Base-by-base conservation (phyloP, 2,329 filamentous ascomycete species). In the Hirsutella rhossiliensis region DNA sequence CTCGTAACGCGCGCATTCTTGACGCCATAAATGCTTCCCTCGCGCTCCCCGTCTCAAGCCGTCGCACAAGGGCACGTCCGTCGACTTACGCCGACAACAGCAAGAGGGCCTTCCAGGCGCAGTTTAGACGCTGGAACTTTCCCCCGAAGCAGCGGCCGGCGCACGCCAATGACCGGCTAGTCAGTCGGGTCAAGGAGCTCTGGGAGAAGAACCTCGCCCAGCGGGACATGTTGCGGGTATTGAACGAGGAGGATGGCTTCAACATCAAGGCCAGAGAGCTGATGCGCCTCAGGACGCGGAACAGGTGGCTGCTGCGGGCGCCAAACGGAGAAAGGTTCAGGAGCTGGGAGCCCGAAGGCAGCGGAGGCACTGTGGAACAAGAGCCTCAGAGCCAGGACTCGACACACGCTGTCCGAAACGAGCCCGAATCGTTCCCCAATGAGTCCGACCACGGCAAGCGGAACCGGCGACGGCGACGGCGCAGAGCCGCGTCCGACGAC, bases 121-220 rank as follows among this genome's bases (percentile, higher is more conserved):
- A 87, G 52, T 86, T 88, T 62, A 82, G 80, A 56, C 72, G 78
- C 58, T 92, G 87, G 87, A 75, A 78, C 8, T 90, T 92, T 52
- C 84, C 85, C 13, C 76, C 73, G 46, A 87, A 87, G 59, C 79
- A 84, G 52, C 79, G 81, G 47, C 79, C 80, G 1, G 79, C 80
- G 2, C 77, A 87, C 56, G 84, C 83, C 55, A 82, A 87, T 57
- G 67, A 71, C 13, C 68, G 67, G 20, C 73, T 90, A 8, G 76
- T 85, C 36, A 73, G 72, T 17, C 77, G 86, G 28, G 73, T 90
- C 48, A 80, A 79, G 56, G 76, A 89, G 62, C 69, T 92, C 54
- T 92, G 86, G 86, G 80, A 86, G 58, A 70, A 68, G 52, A 92
- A 90, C 56, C 71, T 78, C 13, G 72, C 68, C 17, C 84, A 88